Conservation (phyloP, 2,329 filamentous ascomycete genomes). For the Raffaelea albimanens region DNA sequence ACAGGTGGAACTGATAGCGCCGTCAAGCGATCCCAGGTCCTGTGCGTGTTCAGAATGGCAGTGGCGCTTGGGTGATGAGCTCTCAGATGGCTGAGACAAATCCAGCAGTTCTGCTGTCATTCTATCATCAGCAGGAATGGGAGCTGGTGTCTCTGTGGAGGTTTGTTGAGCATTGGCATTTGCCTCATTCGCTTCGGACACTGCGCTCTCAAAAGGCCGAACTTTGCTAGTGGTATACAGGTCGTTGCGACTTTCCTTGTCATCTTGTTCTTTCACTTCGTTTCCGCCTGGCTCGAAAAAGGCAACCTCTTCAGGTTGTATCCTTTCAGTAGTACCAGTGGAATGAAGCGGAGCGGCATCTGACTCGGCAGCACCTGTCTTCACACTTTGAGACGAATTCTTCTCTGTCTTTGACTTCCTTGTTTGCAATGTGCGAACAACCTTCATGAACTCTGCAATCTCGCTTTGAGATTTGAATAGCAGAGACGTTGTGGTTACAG, state of each 20-base stretch:
- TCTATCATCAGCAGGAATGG: neutral
- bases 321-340: no score
- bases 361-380: no score
- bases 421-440: conserved; percentile 1
- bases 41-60: conserved; percentile 1
- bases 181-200: no score
- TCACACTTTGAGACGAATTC: no score
- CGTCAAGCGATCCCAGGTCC: conserved; percentile 9
- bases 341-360: no score
- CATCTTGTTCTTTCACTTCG: no score
- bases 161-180: no score
- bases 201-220: no score
- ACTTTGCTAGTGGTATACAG: no score
- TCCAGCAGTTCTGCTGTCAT: conserved; percentile 6
- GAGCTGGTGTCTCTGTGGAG: neutral
- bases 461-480: conserved; percentile 7
- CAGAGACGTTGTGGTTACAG: conserved; percentile 9
- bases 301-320: no score
- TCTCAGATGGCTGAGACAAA: conserved; percentile 4
- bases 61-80: neutral
- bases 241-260: no score
- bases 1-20: neutral
- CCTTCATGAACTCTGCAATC: conserved; percentile 9
- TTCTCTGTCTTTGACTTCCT: neutral
- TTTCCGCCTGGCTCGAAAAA: no score